Conservation (phyloP, 805 yeast species). For the Ogataea siamensis region DNA sequence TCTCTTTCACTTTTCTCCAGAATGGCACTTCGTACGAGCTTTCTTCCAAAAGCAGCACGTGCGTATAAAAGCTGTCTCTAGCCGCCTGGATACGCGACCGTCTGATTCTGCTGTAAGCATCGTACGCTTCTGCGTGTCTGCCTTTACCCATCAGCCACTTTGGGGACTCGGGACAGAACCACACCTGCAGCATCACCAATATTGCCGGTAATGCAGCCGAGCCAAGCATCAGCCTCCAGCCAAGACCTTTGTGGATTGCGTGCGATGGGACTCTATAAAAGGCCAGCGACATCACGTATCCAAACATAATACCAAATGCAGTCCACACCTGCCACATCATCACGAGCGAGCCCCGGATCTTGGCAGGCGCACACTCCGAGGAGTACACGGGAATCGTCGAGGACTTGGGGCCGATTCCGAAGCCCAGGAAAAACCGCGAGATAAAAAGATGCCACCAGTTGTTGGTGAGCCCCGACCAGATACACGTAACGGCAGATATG, state of each 20-base stretch:
- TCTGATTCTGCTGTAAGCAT: slow-evolving; percentile 49
- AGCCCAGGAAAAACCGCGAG: slow-evolving; percentile 62
- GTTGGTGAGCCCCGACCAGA: slow-evolving; percentile 65
- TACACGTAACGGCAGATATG: slow-evolving; percentile 58
- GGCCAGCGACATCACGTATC: slow-evolving; percentile 63
- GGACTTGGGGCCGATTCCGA: slow-evolving; percentile 69
- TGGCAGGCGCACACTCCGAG: slow-evolving; percentile 63
- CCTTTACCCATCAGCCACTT: slow-evolving; percentile 76
- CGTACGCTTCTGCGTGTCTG: slow-evolving; percentile 57
- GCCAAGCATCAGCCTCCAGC: slow-evolving; percentile 71
- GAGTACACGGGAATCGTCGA: slow-evolving; percentile 72
- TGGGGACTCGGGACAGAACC: slow-evolving; percentile 72
- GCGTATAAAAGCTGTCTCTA: slow-evolving; percentile 67
- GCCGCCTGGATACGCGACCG: slow-evolving; percentile 58
- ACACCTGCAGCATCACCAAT: slow-evolving; percentile 56
- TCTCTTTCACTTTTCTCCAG: slow-evolving; percentile 47
- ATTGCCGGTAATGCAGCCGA: slow-evolving; percentile 68
- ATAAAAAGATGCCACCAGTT: slow-evolving; percentile 69
- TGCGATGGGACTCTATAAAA: slow-evolving; percentile 52
- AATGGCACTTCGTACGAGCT: slow-evolving; percentile 48
- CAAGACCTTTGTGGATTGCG: slow-evolving; percentile 50
- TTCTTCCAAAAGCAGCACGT: slow-evolving; percentile 63
- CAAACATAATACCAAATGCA: slow-evolving; percentile 72
- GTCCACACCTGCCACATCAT: slow-evolving; percentile 78
- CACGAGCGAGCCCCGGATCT: slow-evolving; percentile 63